Evolutionary conservation across 2,329 filamentous ascomycete genomes (phyloP).

Genomic region (Pseudocercospora pini-densiflorae): DNA sequence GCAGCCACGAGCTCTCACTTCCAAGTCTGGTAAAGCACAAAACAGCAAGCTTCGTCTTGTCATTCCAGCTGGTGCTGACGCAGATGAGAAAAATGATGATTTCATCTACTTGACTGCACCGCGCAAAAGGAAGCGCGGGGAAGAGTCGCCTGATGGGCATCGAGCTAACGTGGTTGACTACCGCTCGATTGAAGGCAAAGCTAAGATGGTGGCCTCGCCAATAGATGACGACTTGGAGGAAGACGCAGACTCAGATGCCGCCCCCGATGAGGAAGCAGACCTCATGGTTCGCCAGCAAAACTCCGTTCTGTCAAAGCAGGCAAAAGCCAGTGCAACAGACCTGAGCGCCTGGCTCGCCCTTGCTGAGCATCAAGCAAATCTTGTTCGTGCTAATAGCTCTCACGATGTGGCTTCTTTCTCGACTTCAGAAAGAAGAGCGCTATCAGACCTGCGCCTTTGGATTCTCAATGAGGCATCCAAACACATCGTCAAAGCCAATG

Average conservation of each 20-base stretch:
- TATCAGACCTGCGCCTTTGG: conserved; percentile 78
- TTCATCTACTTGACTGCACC: conserved; percentile 26
- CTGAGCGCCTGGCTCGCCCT: conserved; percentile 76
- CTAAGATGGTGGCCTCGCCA: conserved; percentile 26
- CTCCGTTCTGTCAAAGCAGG: conserved; percentile 64
- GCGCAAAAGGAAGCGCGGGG: conserved; percentile 27
- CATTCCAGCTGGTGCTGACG: background rate
- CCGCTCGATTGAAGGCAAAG: conserved; percentile 44
- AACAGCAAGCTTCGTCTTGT: conserved; percentile 13
- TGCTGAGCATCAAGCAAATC: conserved; percentile 74
- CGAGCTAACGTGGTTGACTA: conserved; percentile 39
- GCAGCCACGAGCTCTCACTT: conserved; percentile 20
- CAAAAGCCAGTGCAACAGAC: conserved; percentile 69
- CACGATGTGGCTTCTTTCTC: conserved; percentile 55
- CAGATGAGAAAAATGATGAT: conserved; percentile 17
- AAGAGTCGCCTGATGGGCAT: conserved; percentile 19
- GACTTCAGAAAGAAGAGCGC: conserved; percentile 66
- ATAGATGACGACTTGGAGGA: conserved; percentile 45
- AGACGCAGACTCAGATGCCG: conserved; percentile 35
- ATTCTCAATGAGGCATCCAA: conserved; percentile 78
- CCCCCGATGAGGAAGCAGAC: conserved; percentile 24
- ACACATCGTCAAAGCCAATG: conserved; percentile 52
- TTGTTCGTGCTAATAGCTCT: conserved; percentile 55
- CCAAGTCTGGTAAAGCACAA: conserved; percentile 17
- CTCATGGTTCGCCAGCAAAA: conserved; percentile 55